A percentile compares a stretch with the other conserved stretches of the same genome.
Evolutionary conservation across 2,329 filamentous ascomycete species (phyloP).

Genomic region (Tolypocladium sp.): DNA sequence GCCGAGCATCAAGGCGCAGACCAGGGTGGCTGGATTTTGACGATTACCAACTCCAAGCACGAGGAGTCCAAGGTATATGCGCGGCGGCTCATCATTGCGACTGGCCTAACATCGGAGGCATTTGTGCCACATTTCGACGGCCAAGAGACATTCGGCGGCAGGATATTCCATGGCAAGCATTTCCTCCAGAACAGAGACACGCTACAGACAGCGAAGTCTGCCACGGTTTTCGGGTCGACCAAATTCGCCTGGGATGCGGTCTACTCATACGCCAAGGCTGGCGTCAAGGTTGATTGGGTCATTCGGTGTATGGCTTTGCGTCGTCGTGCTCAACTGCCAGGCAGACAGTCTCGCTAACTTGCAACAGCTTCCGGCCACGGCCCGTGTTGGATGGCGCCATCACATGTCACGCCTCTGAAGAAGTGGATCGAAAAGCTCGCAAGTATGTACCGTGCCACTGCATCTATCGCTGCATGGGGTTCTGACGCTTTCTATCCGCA

Average conservation of each 20-base stretch:
- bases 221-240: slow-evolving; percentile 50
- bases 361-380: slow-evolving; percentile 39
- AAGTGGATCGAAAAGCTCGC: slow-evolving; percentile 60
- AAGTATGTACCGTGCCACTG: slow-evolving; percentile 21
- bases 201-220: slow-evolving; percentile 29
- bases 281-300: slow-evolving; percentile 49
- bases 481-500: slow-evolving; percentile 24
- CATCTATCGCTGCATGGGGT: slow-evolving; percentile 22
- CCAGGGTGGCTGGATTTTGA: slow-evolving; percentile 33
- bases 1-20: slow-evolving; percentile 31
- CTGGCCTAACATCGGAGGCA: slow-evolving; percentile 42
- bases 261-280: slow-evolving; percentile 48
- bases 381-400: slow-evolving; percentile 47
- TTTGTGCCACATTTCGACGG: slow-evolving; percentile 37
- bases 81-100: slow-evolving; percentile 43
- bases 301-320: slow-evolving; percentile 34
- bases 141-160: slow-evolving; percentile 32
- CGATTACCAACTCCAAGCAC: slow-evolving; percentile 10
- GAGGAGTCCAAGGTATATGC: slow-evolving; percentile 23
- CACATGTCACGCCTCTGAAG: slow-evolving; percentile 59
- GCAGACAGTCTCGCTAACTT: background rate
- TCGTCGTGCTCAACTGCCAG: background rate
- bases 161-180: slow-evolving; percentile 41
- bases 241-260: slow-evolving; percentile 60
- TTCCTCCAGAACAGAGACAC: slow-evolving; percentile 30